phyloP scores from a whole-genome alignment of 2,329 filamentous ascomycete species.

The Capronia epimyces region DNA sequence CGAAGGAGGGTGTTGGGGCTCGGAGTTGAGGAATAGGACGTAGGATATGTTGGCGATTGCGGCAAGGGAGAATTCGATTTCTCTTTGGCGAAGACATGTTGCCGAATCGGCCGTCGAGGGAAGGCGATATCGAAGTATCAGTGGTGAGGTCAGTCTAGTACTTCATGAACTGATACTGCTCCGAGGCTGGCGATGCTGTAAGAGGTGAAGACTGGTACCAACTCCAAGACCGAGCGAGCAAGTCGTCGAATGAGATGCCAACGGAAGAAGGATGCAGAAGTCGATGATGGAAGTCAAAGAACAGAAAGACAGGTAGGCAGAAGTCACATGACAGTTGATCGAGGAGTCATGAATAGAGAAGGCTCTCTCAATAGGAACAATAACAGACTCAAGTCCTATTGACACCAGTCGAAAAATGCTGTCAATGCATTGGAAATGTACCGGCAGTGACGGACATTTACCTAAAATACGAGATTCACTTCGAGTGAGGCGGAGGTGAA shows the following conservation, averaged over 20 bases:
- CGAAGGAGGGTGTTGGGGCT: neutral
- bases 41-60: conserved; percentile 12
- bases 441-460: neutral
- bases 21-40: conserved; percentile 6
- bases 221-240: neutral
- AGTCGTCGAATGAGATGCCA: neutral
- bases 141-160: no score
- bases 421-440: neutral
- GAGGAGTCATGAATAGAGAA: neutral
- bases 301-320: neutral
- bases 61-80: conserved; percentile 10
- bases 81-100: neutral
- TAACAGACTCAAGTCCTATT: neutral
- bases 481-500: no score
- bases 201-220: neutral
- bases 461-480: no score
- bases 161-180: no score
- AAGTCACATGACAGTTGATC: neutral
- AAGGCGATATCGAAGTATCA: neutral
- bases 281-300: neutral
- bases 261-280: neutral
- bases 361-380: neutral
- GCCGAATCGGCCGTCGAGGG: neutral
- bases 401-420: neutral
- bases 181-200: no score